These are phyloP conservation scores for Pezicula neosporulosa DNA, from an alignment of 2,329 filamentous ascomycete species.

Conservation along the genomic window DNA sequence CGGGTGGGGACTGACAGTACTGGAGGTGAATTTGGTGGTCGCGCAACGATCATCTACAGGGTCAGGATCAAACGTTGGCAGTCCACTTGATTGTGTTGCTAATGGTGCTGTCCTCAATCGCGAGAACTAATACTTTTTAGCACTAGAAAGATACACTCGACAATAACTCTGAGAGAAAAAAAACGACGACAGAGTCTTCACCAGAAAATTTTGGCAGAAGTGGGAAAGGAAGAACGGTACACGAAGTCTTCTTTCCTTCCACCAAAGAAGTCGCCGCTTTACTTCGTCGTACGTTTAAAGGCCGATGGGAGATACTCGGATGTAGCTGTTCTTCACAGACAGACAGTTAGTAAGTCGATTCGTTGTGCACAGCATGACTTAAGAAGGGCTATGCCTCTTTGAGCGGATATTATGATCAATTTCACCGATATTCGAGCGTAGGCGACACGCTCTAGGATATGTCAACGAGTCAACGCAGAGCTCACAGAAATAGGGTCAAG, in stretches of 20 bases:
- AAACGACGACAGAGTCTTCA: neutral
- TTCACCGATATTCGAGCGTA: constrained; percentile 8
- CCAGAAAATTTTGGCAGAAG: neutral
- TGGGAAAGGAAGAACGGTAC: neutral
- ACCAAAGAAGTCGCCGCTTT: no score
- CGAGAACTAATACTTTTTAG: no score
- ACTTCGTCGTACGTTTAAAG: no score
- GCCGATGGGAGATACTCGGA: no score
- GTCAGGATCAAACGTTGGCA: constrained; percentile 1
- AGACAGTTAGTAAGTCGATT: no score
- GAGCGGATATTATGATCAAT: neutral
- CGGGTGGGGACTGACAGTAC: constrained; percentile 16
- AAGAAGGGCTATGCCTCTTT: neutral
- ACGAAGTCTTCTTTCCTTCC: no score
- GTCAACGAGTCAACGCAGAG: no score
- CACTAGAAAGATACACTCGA: no score
- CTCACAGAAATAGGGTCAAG: no score
- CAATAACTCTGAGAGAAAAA: neutral
- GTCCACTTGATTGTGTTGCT: no score
- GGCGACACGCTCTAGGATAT: constrained; percentile 1
- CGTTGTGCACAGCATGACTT: neutral
- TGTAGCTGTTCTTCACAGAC: no score
- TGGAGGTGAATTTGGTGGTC: constrained; percentile 9
- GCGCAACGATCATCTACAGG: constrained; percentile 17
- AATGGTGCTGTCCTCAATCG: no score